These are phyloP conservation scores for Chloromonas sp. DNA, from an alignment of 163 green algal genomes.

Conservation along the genomic window DNA sequence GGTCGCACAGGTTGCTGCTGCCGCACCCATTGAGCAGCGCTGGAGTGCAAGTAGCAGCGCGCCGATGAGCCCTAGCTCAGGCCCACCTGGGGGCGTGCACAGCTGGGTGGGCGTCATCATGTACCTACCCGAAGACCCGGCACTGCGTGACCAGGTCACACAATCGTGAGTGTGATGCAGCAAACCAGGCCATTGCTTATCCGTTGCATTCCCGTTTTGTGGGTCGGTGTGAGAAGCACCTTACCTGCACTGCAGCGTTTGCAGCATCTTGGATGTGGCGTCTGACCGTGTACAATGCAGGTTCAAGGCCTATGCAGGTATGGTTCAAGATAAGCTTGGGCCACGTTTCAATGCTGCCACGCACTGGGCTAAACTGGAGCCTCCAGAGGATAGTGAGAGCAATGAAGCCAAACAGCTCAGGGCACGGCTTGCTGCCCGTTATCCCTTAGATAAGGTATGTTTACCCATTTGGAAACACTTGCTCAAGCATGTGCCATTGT, in stretches of 20 bases:
- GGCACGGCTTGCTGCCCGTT: conserved; percentile 39
- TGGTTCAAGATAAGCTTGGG: conserved; percentile 65
- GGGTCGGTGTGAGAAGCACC: too few species aligned
- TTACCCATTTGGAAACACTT: not conserved
- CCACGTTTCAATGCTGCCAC: conserved; percentile 67
- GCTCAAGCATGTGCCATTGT: too few species aligned
- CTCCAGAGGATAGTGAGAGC: not conserved
- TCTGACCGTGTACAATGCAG: conserved; percentile 24
- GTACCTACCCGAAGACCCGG: conserved; percentile 75
- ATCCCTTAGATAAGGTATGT: conserved; percentile 14
- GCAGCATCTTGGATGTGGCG: not conserved
- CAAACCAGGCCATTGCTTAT: too few species aligned
- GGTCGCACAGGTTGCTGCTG: conserved; percentile 53
- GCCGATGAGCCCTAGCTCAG: conserved; percentile 67
- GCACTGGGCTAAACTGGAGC: conserved; percentile 99
- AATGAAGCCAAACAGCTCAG: conserved; percentile 35
- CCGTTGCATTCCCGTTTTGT: too few species aligned
- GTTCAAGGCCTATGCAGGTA: conserved; percentile 59
- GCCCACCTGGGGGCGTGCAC: conserved; percentile 34
- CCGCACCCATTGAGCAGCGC: conserved; percentile 90
- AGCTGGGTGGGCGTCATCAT: conserved; percentile 97
- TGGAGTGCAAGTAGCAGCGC: conserved; percentile 71
- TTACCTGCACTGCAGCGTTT: too few species aligned
- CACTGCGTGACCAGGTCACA: conserved; percentile 53
- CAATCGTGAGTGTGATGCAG: conserved; percentile 28